Evolutionary conservation across 345 rosid species (phyloP).

Genomic region (Eucalyptus erythrocorys): DNA sequence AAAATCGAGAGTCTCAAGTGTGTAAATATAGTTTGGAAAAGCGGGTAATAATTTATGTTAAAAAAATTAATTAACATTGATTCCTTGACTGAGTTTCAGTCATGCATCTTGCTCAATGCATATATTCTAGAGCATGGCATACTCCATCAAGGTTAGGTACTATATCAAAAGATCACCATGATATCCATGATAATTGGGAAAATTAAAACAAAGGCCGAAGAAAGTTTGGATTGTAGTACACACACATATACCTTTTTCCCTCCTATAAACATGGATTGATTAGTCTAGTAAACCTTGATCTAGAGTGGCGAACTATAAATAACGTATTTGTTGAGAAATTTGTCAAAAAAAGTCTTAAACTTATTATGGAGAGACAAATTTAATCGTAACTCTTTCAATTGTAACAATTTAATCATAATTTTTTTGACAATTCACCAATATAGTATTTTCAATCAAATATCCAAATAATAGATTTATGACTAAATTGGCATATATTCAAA

Average conservation of each 20-base stretch:
- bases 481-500: too few species aligned
- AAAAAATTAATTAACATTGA: neutral
- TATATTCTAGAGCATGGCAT: neutral
- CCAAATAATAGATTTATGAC: too few species aligned
- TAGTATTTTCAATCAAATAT: too few species aligned
- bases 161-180: neutral
- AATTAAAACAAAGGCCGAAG: neutral
- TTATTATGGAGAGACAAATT: too few species aligned
- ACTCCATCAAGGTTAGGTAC: neutral
- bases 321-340: too few species aligned
- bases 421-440: too few species aligned
- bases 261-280: neutral
- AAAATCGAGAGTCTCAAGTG: neutral
- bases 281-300: neutral
- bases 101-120: neutral
- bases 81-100: neutral
- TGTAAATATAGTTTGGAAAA: neutral
- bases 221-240: neutral
- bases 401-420: too few species aligned
- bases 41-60: neutral
- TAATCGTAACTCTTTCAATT: too few species aligned
- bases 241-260: neutral
- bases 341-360: too few species aligned
- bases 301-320: neutral
- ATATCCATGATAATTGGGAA: neutral